phyloP scores from a whole-genome alignment of 495 filamentous ascomycete species.

The Acidiella bohemica region DNA sequence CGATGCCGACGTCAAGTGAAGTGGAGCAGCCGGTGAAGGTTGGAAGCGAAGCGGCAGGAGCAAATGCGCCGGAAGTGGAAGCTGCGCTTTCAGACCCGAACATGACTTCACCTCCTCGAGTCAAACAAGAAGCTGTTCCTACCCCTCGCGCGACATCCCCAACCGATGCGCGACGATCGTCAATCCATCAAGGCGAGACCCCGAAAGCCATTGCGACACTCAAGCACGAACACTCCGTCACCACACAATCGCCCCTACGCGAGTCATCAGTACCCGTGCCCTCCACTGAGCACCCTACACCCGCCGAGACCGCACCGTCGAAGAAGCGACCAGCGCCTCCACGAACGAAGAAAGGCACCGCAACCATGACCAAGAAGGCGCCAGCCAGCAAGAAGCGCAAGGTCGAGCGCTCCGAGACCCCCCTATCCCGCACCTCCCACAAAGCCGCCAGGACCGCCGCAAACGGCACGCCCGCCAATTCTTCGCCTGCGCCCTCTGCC shows the following conservation, averaged over 20 bases:
- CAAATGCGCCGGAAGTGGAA: too few species aligned
- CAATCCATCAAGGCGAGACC: constrained; percentile 16
- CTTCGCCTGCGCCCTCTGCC: constrained; percentile 32
- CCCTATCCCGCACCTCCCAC: constrained; percentile 39
- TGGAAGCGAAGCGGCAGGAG: background rate
- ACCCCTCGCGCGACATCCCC: constrained; percentile 27
- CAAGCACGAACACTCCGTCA: constrained; percentile 13
- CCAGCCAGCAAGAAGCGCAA: constrained; percentile 46
- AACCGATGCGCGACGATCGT: constrained; percentile 9
- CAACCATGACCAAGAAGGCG: constrained; percentile 34
- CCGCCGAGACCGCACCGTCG: constrained; percentile 7
- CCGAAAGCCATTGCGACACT: constrained; percentile 17
- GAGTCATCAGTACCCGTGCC: constrained; percentile 18
- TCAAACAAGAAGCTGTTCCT: constrained; percentile 26
- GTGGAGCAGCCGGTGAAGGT: too few species aligned
- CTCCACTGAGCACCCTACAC: constrained; percentile 19
- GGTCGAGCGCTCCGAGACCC: constrained; percentile 27
- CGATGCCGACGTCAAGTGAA: background rate
- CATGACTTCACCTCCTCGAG: constrained; percentile 17
- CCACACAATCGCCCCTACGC: constrained; percentile 16
- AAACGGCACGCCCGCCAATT: constrained; percentile 28
- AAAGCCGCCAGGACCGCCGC: constrained; percentile 30
- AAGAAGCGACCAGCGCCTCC: constrained; percentile 28
- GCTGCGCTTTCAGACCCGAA: too few species aligned
- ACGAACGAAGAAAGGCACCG: constrained; percentile 42